Percentiles rank a stretch among this genome's conserved stretches.
phyloP scores from a whole-genome alignment of 139 green algal genomes.

The Nannochloris sp. region DNA sequence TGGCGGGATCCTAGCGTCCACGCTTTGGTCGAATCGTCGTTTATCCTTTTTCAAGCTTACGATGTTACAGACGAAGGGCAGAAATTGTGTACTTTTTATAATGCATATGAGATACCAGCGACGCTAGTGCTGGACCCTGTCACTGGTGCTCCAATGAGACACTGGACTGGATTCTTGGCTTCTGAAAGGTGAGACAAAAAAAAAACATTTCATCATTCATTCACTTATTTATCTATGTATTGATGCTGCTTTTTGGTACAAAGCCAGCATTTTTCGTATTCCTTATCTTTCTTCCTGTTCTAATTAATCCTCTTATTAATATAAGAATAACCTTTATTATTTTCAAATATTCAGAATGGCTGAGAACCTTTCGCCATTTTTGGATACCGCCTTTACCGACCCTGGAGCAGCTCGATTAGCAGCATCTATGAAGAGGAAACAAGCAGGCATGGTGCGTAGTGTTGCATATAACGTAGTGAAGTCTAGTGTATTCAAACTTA shows the following conservation, averaged over 20 bases:
- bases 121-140: conserved; percentile 70
- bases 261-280: no score
- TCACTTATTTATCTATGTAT: no score
- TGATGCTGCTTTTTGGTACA: no score
- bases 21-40: conserved; percentile 52
- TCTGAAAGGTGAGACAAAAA: no score
- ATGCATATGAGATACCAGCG: conserved; percentile 42
- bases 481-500: no score
- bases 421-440: conserved; percentile 19
- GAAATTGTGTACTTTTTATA: conserved; percentile 54
- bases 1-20: conserved; percentile 63
- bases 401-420: conserved; percentile 37
- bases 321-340: no score
- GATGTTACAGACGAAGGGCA: conserved; percentile 39
- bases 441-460: conserved; percentile 3
- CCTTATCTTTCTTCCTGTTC: no score
- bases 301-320: no score
- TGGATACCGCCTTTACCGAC: conserved; percentile 64
- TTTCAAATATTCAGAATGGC: conserved; percentile 38
- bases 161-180: conserved; percentile 57
- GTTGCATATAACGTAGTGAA: no score
- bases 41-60: conserved; percentile 73
- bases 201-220: no score
- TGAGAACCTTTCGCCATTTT: conserved; percentile 77
- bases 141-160: conserved; percentile 63